Conservation (phyloP, 164 flowering plant species). For the Tetracentron sinense region DNA sequence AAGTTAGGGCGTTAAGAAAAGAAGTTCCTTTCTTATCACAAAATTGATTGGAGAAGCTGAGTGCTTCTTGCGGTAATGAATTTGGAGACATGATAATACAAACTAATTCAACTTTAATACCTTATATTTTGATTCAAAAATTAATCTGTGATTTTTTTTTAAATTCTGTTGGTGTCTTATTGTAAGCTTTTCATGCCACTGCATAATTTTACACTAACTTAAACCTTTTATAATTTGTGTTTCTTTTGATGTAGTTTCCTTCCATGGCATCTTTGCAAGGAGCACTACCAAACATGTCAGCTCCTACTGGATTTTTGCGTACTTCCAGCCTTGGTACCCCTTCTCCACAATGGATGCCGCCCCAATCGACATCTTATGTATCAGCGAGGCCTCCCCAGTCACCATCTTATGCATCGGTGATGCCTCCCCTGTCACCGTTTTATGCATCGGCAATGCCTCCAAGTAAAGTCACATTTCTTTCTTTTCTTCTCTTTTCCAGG, state of each 20-base stretch:
- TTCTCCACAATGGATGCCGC: slow-evolving; percentile 41
- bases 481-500: not conserved
- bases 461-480: slow-evolving; percentile 24
- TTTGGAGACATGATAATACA: too few relatives aligned
- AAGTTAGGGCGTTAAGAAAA: too few relatives aligned
- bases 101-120: too few relatives aligned
- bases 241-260: slow-evolving; percentile 49
- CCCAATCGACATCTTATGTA: slow-evolving; percentile 34
- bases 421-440: slow-evolving; percentile 11
- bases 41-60: too few relatives aligned
- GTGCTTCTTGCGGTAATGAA: not conserved
- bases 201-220: not conserved
- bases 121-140: too few relatives aligned
- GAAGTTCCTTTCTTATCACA: too few relatives aligned
- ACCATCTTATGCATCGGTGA: slow-evolving; percentile 26
- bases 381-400: slow-evolving; percentile 21
- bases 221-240: slow-evolving; percentile 9
- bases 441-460: slow-evolving; percentile 28
- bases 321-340: slow-evolving; percentile 38
- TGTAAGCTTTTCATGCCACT: not conserved
- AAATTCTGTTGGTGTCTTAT: too few relatives aligned
- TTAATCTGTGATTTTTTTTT: too few relatives aligned
- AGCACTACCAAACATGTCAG: slow-evolving; percentile 42
- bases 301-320: slow-evolving; percentile 31
- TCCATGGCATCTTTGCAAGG: slow-evolving; percentile 57